Evolutionary conservation across 768 basidiomycete genomes (phyloP).

Genomic region (Auricularia cornea): DNA sequence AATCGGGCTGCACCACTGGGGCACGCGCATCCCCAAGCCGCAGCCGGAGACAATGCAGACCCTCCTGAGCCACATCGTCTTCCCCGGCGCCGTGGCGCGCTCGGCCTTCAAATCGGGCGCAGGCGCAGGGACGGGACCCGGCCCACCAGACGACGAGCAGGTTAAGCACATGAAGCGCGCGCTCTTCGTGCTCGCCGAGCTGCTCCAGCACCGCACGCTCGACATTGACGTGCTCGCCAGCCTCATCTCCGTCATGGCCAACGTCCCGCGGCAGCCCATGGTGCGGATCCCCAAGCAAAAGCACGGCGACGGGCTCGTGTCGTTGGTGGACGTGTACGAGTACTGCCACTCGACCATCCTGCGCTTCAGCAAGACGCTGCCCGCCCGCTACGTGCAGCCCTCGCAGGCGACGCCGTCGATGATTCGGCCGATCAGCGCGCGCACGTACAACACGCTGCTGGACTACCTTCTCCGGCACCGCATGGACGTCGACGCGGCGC

Average conservation of each 20-base stretch:
- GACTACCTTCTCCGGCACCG: constrained; percentile 58
- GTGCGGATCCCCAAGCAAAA: not conserved
- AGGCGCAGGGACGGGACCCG: too few species aligned
- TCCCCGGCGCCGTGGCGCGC: not conserved
- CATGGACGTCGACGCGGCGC: constrained; percentile 40
- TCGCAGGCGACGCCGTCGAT: not conserved
- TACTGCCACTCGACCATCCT: constrained; percentile 20
- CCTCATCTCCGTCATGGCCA: constrained; percentile 7
- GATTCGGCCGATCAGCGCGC: constrained; percentile 23
- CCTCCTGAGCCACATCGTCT: not conserved
- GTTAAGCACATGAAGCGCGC: not conserved
- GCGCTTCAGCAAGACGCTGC: not conserved
- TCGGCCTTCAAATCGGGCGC: not conserved
- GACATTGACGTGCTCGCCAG: constrained; percentile 4
- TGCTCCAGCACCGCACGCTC: constrained; percentile 6
- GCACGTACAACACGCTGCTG: constrained; percentile 52
- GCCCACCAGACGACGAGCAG: not conserved
- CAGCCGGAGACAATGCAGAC: not conserved
- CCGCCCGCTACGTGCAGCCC: not conserved
- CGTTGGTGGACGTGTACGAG: constrained; percentile 14
- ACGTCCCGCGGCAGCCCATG: not conserved
- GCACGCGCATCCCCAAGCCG: not conserved
- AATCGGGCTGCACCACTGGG: not conserved
- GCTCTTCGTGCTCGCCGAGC: constrained; percentile 4
- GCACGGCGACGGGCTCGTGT: not conserved